Conservation (phyloP, 345 rosid genomes). For the Boechera divaricarpa region DNA sequence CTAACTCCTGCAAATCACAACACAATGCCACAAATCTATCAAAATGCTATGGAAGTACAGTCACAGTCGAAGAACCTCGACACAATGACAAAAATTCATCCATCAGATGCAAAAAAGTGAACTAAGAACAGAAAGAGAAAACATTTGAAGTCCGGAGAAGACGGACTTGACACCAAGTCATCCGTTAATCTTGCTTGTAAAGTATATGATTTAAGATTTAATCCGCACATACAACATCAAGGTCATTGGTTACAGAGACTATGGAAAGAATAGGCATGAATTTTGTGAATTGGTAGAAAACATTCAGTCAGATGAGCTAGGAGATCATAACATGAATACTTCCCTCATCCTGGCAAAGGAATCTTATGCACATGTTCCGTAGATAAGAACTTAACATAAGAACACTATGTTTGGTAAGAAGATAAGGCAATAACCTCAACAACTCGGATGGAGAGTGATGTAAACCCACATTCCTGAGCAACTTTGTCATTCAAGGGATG, state of each 20-base stretch:
- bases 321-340: background rate
- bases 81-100: background rate
- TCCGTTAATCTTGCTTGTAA: background rate
- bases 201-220: background rate
- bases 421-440: constrained; percentile 60
- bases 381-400: background rate
- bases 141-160: background rate
- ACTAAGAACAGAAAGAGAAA: background rate
- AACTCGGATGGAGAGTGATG: constrained; percentile 82
- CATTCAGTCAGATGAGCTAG: background rate
- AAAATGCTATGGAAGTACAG: constrained; percentile 14
- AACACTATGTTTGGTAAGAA: constrained; percentile 23
- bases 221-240: background rate
- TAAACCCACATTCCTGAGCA: constrained; percentile 83
- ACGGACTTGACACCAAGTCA: background rate
- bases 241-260: background rate
- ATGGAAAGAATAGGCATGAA: background rate
- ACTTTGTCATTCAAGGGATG: constrained; percentile 73
- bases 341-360: background rate
- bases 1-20: constrained; percentile 69
- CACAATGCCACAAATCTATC: constrained; percentile 5
- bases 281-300: background rate
- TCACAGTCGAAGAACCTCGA: background rate
- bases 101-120: constrained; percentile 2
- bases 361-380: background rate